Conservation (phyloP, 345 rosid genomes). For the Iberis pinnata region DNA sequence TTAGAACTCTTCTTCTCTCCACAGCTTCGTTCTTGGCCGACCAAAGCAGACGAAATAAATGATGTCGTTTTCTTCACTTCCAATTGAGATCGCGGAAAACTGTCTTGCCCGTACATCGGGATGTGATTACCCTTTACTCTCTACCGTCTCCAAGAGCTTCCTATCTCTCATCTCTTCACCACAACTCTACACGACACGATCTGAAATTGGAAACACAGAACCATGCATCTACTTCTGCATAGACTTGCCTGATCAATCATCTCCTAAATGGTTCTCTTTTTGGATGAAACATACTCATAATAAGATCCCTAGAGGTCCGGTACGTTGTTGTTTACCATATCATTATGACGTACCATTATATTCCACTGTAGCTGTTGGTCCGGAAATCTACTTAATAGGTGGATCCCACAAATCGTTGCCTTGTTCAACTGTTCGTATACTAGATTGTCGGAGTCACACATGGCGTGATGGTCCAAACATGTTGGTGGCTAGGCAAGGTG, state of each 20-base stretch:
- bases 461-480: conserved; percentile 1
- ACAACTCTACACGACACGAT: conserved; percentile 40
- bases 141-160: conserved; percentile 49
- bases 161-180: conserved; percentile 34
- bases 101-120: conserved; percentile 51
- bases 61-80: conserved; percentile 6
- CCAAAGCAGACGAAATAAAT: no score
- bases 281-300: conserved; percentile 11
- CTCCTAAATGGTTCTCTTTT: background rate
- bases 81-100: conserved; percentile 45
- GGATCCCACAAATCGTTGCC: background rate
- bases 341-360: no score
- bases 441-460: background rate
- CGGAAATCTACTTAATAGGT: conserved; percentile 29
- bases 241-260: background rate
- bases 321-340: no score
- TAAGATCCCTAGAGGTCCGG: no score
- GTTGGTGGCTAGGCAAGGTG: background rate
- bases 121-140: conserved; percentile 44
- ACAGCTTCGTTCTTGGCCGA: no score
- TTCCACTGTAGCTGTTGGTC: conserved; percentile 41
- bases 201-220: conserved; percentile 29
- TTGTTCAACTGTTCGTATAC: background rate
- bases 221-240: conserved; percentile 46
- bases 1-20: no score